Evolutionary conservation across 257 asterid genomes (phyloP).

Genomic region (Ajuga chamaepitys): DNA sequence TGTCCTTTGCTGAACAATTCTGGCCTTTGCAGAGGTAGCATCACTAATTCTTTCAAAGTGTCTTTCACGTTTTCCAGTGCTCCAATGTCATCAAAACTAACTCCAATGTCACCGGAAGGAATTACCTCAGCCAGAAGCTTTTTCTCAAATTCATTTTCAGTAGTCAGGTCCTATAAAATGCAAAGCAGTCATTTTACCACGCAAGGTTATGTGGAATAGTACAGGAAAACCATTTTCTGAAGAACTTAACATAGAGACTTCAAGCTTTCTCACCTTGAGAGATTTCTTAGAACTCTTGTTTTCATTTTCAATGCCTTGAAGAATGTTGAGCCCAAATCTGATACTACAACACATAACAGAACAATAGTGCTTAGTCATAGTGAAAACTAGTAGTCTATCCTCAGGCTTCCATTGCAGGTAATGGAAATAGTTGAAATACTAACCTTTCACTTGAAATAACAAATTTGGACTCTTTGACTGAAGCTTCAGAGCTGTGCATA

Average conservation of each 20-base stretch:
- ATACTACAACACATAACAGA: slow-evolving; percentile 41
- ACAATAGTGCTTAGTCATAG: not conserved
- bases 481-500: slow-evolving; percentile 40
- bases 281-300: slow-evolving; percentile 51
- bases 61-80: slow-evolving; percentile 50
- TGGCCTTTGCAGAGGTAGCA: slow-evolving; percentile 50
- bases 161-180: slow-evolving; percentile 39
- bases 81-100: slow-evolving; percentile 44
- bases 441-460: slow-evolving; percentile 52
- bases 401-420: not conserved
- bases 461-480: slow-evolving; percentile 28
- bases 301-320: slow-evolving; percentile 55
- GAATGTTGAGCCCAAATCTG: slow-evolving; percentile 49
- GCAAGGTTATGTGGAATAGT: not conserved
- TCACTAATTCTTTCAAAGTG: slow-evolving; percentile 45
- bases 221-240: not conserved
- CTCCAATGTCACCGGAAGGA: slow-evolving; percentile 48
- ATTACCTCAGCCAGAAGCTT: slow-evolving; percentile 43
- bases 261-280: slow-evolving; percentile 48
- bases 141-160: slow-evolving; percentile 52
- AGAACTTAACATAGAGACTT: slow-evolving; percentile 2
- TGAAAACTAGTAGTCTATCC: not conserved
- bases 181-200: slow-evolving; percentile 7
- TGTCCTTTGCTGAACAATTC: slow-evolving; percentile 50
- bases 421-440: not conserved